Base-by-base conservation (phyloP, 805 yeast species). In the Kazachstania martiniae region DNA sequence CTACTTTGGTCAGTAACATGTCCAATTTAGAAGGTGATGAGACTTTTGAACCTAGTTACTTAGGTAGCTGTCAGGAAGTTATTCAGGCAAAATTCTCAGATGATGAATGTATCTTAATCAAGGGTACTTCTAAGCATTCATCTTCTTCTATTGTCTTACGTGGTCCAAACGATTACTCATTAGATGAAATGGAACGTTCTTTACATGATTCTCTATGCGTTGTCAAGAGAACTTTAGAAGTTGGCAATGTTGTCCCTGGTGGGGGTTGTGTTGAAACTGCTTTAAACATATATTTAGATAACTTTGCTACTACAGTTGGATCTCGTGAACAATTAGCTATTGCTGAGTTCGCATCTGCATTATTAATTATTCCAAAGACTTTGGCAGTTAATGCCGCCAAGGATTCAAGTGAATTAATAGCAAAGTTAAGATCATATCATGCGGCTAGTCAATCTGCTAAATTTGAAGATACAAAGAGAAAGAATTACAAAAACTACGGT, bases 221-320 rank as follows among this genome's bases (percentile, higher is more conserved):
- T 23, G 95, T 91, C 23, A 91, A 91, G 65, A 77, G 98, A 56
- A 86, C 97, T 9, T 70, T 93, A 44, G 98, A 91, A 61, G 76
- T 89, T 50, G 97, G 96, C 14, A 63, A 72, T 44, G 87, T 93
- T 36, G 98, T 91, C 5, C 97, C 98, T 27, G 99, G 99, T 40
- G 99, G 99, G 43, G 99, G 99, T 39, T 93, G 94, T n/a, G 98
- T 91, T 22, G 99, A 91, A 63, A 71, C 94, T 32, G 97, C 97
- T 3, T 70, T 91, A 53, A 87, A 86, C 63, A 86, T 91, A 33
- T 91, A 84, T 58, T 67, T 91, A 56, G 98, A 91, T 60, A 89
- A 84, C 57, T 91, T 91, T 60, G 98, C 98, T 31, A 91, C 97
- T 7, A 86, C 97, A 1, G 89, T 91, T 32, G 96, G 97, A 3